A percentile compares a stretch with the other conserved stretches of the same genome.
Evolutionary conservation across 2,329 filamentous ascomycete genomes (phyloP).

Genomic region (Pseudopyricularia cyperi): DNA sequence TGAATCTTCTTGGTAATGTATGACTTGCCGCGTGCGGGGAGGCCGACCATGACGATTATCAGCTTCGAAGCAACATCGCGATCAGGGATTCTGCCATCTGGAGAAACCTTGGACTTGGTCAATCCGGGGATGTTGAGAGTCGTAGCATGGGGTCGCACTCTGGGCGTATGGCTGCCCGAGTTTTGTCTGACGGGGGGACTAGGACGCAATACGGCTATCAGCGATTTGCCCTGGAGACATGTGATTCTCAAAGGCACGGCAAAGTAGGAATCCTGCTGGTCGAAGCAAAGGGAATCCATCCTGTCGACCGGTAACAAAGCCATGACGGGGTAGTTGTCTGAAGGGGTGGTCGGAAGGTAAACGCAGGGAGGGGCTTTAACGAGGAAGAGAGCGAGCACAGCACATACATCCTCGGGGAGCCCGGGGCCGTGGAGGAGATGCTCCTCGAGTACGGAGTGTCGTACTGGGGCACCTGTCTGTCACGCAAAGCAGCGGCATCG

Average conservation of each 20-base stretch:
- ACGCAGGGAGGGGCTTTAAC: slow-evolving; percentile 5
- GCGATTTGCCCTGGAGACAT: neutral
- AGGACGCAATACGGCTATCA: slow-evolving; percentile 6
- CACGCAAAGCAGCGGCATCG: slow-evolving; percentile 17
- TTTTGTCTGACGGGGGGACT: slow-evolving; percentile 59
- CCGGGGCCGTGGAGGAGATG: slow-evolving; percentile 44
- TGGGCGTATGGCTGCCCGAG: slow-evolving; percentile 65
- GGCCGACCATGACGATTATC: slow-evolving; percentile 95
- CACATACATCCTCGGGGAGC: slow-evolving; percentile 44
- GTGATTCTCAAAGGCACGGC: neutral
- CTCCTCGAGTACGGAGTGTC: slow-evolving; percentile 44
- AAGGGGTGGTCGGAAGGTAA: neutral
- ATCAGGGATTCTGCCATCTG: slow-evolving; percentile 85
- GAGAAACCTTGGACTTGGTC: slow-evolving; percentile 89
- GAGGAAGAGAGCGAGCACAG: slow-evolving; percentile 4
- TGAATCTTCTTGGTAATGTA: slow-evolving; percentile 99
- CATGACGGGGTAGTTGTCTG: neutral
- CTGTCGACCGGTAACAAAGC: slow-evolving; percentile 1
- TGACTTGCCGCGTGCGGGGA: slow-evolving; percentile 90
- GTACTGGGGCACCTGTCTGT: slow-evolving; percentile 21
- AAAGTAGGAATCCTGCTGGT: neutral
- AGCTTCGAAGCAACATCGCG: slow-evolving; percentile 93
- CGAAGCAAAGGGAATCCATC: neutral
- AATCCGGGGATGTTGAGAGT: slow-evolving; percentile 94
- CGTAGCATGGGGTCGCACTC: slow-evolving; percentile 71